Evolutionary conservation across 768 basidiomycete species (phyloP).

Genomic region (Boletus rubropictus): DNA sequence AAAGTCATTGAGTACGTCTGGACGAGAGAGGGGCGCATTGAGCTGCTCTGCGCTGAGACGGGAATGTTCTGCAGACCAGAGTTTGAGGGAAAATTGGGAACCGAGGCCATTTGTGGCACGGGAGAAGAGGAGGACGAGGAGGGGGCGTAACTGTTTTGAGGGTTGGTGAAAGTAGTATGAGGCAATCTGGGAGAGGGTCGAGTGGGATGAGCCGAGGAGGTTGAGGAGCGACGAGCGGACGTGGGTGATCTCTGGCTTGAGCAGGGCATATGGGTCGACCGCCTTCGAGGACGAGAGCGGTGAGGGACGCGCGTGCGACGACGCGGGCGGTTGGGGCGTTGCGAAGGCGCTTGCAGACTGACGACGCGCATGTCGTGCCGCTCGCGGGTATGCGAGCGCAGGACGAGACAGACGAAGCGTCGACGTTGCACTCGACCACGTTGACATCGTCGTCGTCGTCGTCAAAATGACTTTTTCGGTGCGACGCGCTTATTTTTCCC

Average conservation of each 20-base stretch:
- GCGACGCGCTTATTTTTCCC: conserved; percentile 18
- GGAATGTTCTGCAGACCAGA: conserved; percentile 56
- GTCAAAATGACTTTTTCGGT: not conserved
- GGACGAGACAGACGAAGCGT: conserved; percentile 13
- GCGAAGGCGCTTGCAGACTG: conserved; percentile 41
- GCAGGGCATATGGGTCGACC: conserved; percentile 62
- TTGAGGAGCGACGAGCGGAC: conserved; percentile 68
- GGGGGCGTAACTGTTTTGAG: conserved; percentile 86
- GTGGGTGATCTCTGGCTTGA: conserved; percentile 65
- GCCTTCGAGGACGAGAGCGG: conserved; percentile 17
- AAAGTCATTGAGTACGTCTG: conserved; percentile 85
- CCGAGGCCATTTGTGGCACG: conserved; percentile 92
- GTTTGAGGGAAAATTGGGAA: conserved; percentile 51
- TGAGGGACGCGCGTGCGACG: conserved; percentile 12
- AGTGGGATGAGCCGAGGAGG: conserved; percentile 85
- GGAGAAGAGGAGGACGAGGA: conserved; percentile 83
- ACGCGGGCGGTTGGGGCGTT: conserved; percentile 11
- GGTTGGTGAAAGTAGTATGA: conserved; percentile 88
- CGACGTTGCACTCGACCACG: conserved; percentile 15
- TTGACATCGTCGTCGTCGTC: conserved; percentile 19
- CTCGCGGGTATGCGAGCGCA: not conserved
- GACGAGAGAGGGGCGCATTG: conserved; percentile 71
- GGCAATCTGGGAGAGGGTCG: conserved; percentile 80
- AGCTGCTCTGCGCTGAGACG: conserved; percentile 55
- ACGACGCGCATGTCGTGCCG: conserved; percentile 27